Conservation (phyloP, 2,329 filamentous ascomycete genomes). For the Fusarium pseudoanthophilum region DNA sequence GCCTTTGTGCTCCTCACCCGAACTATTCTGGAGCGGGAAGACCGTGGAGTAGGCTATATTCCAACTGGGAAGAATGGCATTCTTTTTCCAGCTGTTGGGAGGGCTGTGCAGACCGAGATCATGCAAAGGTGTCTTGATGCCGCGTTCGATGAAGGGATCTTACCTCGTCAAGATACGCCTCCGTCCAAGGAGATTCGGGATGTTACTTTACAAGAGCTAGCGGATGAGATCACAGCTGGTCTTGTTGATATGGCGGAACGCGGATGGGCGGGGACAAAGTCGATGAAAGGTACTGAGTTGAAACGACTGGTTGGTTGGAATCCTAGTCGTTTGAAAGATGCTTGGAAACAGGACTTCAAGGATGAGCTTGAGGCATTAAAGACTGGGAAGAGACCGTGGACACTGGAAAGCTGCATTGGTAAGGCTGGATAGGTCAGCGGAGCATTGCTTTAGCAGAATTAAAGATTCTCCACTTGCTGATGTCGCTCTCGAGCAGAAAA, state of each 20-base stretch:
- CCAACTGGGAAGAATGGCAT: not conserved
- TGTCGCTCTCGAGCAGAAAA: too few relatives aligned
- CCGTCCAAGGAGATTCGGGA: not conserved
- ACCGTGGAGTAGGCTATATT: not conserved
- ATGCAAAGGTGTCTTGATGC: not conserved
- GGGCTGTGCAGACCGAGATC: not conserved
- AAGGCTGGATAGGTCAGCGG: not conserved
- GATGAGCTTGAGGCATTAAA: not conserved
- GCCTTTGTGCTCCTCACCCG: not conserved
- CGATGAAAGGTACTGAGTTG: slow-evolving; percentile 5
- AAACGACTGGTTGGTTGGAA: slow-evolving; percentile 7
- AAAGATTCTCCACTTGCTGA: too few relatives aligned
- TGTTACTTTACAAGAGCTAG: not conserved
- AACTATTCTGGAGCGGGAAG: not conserved
- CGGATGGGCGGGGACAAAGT: slow-evolving; percentile 10
- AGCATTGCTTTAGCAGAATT: not conserved
- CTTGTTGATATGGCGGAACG: slow-evolving; percentile 14
- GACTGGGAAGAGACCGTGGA: not conserved
- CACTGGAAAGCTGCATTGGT: not conserved
- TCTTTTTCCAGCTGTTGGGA: not conserved
- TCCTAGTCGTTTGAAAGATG: not conserved
- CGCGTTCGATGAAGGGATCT: not conserved
- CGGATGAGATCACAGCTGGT: slow-evolving; percentile 15
- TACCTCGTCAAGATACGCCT: not conserved
- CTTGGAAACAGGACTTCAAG: not conserved